Conservation (phyloP, 1,139 yeast genomes). For the Lodderomyces jiufengensis region DNA sequence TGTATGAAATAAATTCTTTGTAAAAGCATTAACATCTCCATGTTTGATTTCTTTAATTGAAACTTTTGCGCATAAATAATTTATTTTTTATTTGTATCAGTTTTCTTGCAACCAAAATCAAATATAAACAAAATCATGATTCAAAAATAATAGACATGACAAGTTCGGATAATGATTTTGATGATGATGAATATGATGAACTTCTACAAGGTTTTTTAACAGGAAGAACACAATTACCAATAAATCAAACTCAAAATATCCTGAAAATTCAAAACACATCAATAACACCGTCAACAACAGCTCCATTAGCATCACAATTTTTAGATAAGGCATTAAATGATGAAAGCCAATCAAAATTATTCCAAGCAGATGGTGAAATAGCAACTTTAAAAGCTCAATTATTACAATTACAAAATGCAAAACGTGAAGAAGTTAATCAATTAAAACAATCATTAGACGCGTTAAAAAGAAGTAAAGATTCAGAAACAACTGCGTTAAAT, state of each 20-base stretch:
- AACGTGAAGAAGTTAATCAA: constrained; percentile 41
- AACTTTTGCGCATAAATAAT: too few relatives aligned
- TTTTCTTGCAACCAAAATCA: too few relatives aligned
- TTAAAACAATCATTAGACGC: constrained; percentile 33
- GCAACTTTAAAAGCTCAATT: constrained; percentile 70
- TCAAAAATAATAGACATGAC: constrained; percentile 4
- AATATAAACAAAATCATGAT: neutral
- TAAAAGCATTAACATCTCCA: too few relatives aligned
- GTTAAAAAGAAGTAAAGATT: constrained; percentile 32
- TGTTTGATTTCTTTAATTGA: too few relatives aligned
- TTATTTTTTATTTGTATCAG: too few relatives aligned
- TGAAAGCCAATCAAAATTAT: constrained; percentile 26
- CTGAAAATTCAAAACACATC: neutral
- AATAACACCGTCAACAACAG: constrained; percentile 6
- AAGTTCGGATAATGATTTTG: constrained; percentile 22
- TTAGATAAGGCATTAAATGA: constrained; percentile 5
- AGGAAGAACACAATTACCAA: constrained; percentile 8
- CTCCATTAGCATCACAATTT: constrained; percentile 8
- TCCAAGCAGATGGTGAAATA: constrained; percentile 69
- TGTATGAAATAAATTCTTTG: too few relatives aligned
- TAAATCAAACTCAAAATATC: neutral
- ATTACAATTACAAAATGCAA: constrained; percentile 42
- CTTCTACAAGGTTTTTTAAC: constrained; percentile 17
- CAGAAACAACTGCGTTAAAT: constrained; percentile 39
- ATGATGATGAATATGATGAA: constrained; percentile 39